Conservation (phyloP, 2,329 filamentous ascomycete genomes). For the Didymellaceae sp. region DNA sequence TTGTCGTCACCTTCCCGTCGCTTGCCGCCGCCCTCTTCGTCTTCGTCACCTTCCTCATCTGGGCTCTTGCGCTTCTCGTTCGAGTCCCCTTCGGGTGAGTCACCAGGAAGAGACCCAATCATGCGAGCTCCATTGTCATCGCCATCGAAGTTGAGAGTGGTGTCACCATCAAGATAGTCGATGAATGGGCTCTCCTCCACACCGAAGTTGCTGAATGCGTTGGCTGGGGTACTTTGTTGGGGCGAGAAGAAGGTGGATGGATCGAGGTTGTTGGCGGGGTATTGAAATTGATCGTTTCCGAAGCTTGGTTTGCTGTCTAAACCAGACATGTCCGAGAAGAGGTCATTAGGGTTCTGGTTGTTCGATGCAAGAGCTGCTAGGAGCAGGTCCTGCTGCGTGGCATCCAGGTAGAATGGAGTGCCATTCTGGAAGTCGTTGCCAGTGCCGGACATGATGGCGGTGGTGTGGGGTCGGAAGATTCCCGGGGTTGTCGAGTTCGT, state of each 20-base stretch:
- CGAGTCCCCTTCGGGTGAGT: conserved; percentile 58
- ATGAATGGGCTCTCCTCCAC: conserved; percentile 79
- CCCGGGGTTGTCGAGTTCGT: conserved; percentile 3
- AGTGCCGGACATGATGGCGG: conserved; percentile 45
- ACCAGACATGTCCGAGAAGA: conserved; percentile 28
- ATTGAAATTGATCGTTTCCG: conserved; percentile 39
- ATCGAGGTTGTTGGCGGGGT: conserved; percentile 43
- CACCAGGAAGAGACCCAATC: conserved; percentile 76
- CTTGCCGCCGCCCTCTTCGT: conserved; percentile 72
- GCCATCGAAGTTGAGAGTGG: conserved; percentile 76
- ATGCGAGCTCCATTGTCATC: conserved; percentile 64
- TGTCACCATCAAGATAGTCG: conserved; percentile 80
- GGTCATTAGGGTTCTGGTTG: conserved; percentile 45
- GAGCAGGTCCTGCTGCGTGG: conserved; percentile 56
- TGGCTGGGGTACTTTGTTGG: conserved; percentile 47
- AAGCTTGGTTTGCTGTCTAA: conserved; percentile 23
- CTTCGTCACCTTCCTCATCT: conserved; percentile 66
- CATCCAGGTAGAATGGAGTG: conserved; percentile 53
- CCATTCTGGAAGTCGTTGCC: conserved; percentile 50
- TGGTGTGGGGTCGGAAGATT: conserved; percentile 24
- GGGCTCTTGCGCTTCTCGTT: conserved; percentile 72
- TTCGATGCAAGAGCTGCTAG: conserved; percentile 57
- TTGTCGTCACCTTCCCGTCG: conserved; percentile 84
- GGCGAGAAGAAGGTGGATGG: conserved; percentile 47
- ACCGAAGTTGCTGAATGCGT: conserved; percentile 54